Base-by-base conservation (phyloP, 805 yeast genomes). In the Sungouiozyma intestinalis region DNA sequence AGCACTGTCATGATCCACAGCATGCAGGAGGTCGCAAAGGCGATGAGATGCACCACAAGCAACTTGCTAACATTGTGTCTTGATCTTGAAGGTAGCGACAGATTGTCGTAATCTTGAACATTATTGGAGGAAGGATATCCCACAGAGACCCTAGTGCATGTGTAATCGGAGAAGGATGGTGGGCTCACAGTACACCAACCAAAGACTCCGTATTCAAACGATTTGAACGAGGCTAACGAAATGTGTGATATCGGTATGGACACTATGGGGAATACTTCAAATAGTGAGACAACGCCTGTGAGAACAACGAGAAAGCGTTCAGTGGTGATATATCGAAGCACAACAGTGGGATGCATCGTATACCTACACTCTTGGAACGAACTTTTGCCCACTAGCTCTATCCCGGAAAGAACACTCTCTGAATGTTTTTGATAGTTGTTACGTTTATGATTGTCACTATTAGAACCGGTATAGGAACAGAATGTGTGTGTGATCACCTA, bases 1-100 rank as follows among this genome's bases (percentile, higher is more conserved):
- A 66, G 37, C 3, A 71, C 14, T 0, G 73, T 57, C 44, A 70
- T 48, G 2, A 69, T 9, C 39, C 77, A 56, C 39, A 76, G 60
- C 3, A 77, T 51, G 9, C 68, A 54, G 1, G 82, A 72, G 52
- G 77, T 67, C 0, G 74, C 78, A 1, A 77, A 66, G 1, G 85
- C 73, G 3, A 82, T 70, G 1, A 81, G 79, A 56, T 82, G 92
- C 3, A 80, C 84, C 27, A 81, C 68, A 33, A 83, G 60, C 43
- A 82, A 62, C 47, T 70, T 73, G 2, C 87, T 73, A 7, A 82
- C 71, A 2, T 77, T 66, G 42, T 66, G 72, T 48, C 81, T 66
- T 1, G 84, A 77, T 41, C 71, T 67, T 2, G 81, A 72, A 9
- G 86, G 86, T 32, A 79, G 56, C 3, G 72, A 55, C 48, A 73